A percentile compares a stretch with the other conserved stretches of the same genome.
phyloP scores from a whole-genome alignment of 495 filamentous ascomycete species.

The Lepidopterella palustris region DNA sequence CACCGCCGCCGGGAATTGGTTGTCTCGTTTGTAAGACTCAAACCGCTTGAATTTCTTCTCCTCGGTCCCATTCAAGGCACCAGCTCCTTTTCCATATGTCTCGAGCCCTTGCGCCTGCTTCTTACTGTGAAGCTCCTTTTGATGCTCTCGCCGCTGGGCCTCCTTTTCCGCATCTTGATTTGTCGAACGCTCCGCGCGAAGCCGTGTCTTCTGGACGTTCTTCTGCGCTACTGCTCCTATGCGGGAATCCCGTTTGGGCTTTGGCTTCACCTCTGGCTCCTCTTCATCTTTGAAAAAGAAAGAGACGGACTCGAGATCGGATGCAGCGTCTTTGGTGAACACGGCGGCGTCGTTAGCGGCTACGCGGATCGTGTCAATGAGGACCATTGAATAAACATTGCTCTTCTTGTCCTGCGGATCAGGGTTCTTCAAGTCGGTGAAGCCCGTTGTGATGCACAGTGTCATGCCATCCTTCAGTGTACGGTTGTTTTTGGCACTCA shows the following conservation, averaged over 20 bases:
- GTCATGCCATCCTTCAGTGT: constrained; percentile 95
- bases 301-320: constrained; percentile 82
- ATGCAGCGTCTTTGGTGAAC: constrained; percentile 87
- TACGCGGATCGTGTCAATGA: constrained; percentile 90
- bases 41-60: constrained; percentile 98
- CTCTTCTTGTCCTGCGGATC: constrained; percentile 78
- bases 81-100: constrained; percentile 71
- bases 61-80: constrained; percentile 79
- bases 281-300: constrained; percentile 90
- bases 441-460: constrained; percentile 76
- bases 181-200: constrained; percentile 80
- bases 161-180: constrained; percentile 88
- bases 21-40: constrained; percentile 98
- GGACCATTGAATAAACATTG: constrained; percentile 77
- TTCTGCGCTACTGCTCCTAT: constrained; percentile 78
- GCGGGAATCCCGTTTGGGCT: constrained; percentile 73
- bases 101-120: constrained; percentile 84
- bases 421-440: constrained; percentile 79
- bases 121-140: constrained; percentile 79
- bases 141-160: constrained; percentile 78
- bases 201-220: constrained; percentile 89
- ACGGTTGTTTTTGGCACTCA: constrained; percentile 78
- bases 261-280: constrained; percentile 57
- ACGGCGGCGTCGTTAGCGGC: constrained; percentile 67
- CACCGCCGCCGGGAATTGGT: constrained; percentile 77